These are phyloP conservation scores for Alnus glutinosa DNA, from an alignment of 306 rosid species.

Conservation along the genomic window DNA sequence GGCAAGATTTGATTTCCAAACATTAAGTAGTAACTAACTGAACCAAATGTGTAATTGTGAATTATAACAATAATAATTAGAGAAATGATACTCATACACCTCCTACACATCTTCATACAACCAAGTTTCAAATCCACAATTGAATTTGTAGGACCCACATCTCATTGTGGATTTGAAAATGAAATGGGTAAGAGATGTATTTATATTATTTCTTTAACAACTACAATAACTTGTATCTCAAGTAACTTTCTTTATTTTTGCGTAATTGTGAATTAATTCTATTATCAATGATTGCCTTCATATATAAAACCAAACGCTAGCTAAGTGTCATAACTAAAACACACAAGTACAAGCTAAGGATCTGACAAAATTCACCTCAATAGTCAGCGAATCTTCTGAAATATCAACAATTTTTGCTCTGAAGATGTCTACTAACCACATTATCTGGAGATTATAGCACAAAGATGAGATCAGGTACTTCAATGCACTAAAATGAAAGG, in stretches of 20 bases:
- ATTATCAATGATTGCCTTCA: neutral
- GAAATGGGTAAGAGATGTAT: too few relatives aligned
- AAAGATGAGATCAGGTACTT: conserved; percentile 11
- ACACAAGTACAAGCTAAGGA: neutral
- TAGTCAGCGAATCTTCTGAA: conserved; percentile 48
- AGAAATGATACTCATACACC: too few relatives aligned
- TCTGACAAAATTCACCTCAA: conserved; percentile 45
- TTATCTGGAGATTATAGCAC: conserved; percentile 39
- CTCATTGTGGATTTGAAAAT: too few relatives aligned
- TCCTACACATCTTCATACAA: too few relatives aligned
- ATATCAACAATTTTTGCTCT: conserved; percentile 56
- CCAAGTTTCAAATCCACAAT: too few relatives aligned
- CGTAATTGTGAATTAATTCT: neutral
- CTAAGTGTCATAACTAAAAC: neutral
- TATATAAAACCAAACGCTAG: conserved; percentile 6
- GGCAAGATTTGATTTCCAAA: too few relatives aligned
- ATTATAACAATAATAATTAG: too few relatives aligned
- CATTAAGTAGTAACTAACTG: too few relatives aligned
- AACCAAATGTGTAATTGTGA: too few relatives aligned
- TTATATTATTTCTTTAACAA: neutral
- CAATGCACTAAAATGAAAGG: conserved; percentile 8
- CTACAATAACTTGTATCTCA: neutral
- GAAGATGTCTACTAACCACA: conserved; percentile 64
- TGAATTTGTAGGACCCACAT: too few relatives aligned
- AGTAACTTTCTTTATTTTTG: neutral